Conservation (phyloP, 148 eudicot species). For the Linanthus parryae region DNA sequence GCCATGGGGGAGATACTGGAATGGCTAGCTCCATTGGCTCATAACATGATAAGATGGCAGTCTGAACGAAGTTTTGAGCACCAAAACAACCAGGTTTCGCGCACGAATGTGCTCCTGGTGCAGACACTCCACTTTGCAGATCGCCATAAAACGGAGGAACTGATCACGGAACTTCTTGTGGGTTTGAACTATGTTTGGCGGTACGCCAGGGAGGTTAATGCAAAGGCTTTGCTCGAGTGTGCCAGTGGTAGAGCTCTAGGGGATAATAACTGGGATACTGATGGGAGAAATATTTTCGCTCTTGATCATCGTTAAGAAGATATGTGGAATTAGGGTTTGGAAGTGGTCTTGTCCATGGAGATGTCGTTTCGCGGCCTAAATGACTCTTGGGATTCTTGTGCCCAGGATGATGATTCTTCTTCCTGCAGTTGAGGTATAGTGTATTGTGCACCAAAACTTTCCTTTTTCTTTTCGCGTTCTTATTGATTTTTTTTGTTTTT, state of each 20-base stretch:
- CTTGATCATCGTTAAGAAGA: too few species aligned
- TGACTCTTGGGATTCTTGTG: too few species aligned
- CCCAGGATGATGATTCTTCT: too few species aligned
- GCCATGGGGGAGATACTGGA: conserved; percentile 41
- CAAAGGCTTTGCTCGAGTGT: conserved; percentile 38
- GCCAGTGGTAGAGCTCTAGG: conserved; percentile 28
- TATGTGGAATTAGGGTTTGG: too few species aligned
- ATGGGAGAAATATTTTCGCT: too few species aligned
- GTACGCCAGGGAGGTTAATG: conserved; percentile 44
- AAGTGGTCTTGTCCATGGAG: too few species aligned
- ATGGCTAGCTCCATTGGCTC: conserved; percentile 68
- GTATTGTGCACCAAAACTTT: too few species aligned
- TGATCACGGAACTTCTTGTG: conserved; percentile 56
- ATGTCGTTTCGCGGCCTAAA: too few species aligned
- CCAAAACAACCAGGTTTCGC: conserved; percentile 37
- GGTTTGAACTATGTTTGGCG: conserved; percentile 70
- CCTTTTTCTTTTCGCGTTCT: too few species aligned
- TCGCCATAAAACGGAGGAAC: conserved; percentile 51
- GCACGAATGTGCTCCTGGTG: conserved; percentile 47
- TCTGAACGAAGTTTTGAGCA: conserved; percentile 60
- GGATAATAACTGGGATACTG: too few species aligned
- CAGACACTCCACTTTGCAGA: conserved; percentile 62
- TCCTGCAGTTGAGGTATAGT: too few species aligned
- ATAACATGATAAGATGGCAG: conserved; percentile 67
- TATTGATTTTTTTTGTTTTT: too few species aligned